Conservation (phyloP, 768 basidiomycete species). For the Tricholoma saponaceum region DNA sequence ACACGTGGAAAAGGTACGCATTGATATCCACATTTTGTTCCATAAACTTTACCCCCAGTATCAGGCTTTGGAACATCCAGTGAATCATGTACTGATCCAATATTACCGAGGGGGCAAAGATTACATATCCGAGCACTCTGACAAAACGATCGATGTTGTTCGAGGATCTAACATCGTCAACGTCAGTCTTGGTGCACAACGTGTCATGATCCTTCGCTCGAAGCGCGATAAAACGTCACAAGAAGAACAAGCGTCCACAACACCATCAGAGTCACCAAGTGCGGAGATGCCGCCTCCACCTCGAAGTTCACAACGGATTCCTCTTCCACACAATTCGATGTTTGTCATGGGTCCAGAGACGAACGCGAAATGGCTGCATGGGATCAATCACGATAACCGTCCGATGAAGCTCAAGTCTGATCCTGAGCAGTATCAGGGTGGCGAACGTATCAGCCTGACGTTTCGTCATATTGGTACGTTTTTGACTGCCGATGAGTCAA, state of each 20-base stretch:
- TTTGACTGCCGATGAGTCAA: slow-evolving; percentile 41
- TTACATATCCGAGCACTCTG: slow-evolving; percentile 83
- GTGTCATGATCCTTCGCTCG: slow-evolving; percentile 68
- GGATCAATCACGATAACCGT: slow-evolving; percentile 74
- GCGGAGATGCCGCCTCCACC: background rate
- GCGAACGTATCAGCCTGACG: slow-evolving; percentile 74
- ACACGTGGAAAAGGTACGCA: slow-evolving; percentile 48
- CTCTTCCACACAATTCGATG: slow-evolving; percentile 78
- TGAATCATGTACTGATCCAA: slow-evolving; percentile 84
- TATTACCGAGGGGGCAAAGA: slow-evolving; percentile 76
- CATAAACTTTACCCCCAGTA: background rate
- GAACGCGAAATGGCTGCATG: slow-evolving; percentile 73
- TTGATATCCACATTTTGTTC: background rate
- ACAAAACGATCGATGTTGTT: slow-evolving; percentile 82
- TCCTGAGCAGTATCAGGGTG: slow-evolving; percentile 44
- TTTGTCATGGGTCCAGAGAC: slow-evolving; percentile 76
- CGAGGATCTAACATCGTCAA: slow-evolving; percentile 75
- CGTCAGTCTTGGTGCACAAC: slow-evolving; percentile 74
- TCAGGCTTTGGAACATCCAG: slow-evolving; percentile 48
- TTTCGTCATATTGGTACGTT: slow-evolving; percentile 80
- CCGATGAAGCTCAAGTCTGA: slow-evolving; percentile 45
- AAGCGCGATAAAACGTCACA: slow-evolving; percentile 33
- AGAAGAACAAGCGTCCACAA: background rate
- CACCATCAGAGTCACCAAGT: background rate
- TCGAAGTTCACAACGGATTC: slow-evolving; percentile 51